Evolutionary conservation across 2,329 filamentous ascomycete species (phyloP), one percentile per base, ranked within the genome.

Genomic region (Scedosporium aurantiacum): DNA sequence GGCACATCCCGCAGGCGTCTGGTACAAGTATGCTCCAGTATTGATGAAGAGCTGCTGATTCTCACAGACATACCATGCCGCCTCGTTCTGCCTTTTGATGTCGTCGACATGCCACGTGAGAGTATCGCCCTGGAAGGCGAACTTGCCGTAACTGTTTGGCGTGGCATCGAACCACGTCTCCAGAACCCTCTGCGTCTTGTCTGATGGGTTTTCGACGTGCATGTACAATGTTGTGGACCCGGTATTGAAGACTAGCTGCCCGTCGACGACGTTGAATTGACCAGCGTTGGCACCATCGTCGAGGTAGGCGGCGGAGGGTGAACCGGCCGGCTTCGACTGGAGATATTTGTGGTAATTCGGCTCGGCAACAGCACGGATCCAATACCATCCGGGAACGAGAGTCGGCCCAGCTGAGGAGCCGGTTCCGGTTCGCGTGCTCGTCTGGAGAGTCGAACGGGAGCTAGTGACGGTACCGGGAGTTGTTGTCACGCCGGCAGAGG

Each of bases 311-410:
- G 73, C 70, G 8, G 79, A 79, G 1, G 79, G 70, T 0, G 73
- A 63, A 63, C 74, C 73, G 57, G 74, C 68, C 1, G 78, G 75
- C 41, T 72, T 71, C 7, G 78, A 78, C 70, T 82, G 79, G 2
- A 82, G 73, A 67, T 82, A 82, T 64, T 76, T 78, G 72, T 81
- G 79, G 69, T 78, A 85, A 70, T 85, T 84, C 43, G 82, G 82
- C 0, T 76, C 69, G 28, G 75, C 78, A 2, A 85, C 82, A 0
- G 79, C 81, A 6, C 82, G 79, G 65, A 85, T 80, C 80, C 81
- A 83, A 70, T 78, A 78, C 69, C 79, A 81, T 0, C 79, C 81
- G 2, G 66, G 67, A 63, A 80, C 75, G 0, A 84, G 74, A 0
- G 78, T 81, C 1, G 69, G 63, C 4, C 54, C 54, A 4, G 54